Conservation (phyloP, 2,329 filamentous ascomycete species). For the Pseudogymnoascus sp. region DNA sequence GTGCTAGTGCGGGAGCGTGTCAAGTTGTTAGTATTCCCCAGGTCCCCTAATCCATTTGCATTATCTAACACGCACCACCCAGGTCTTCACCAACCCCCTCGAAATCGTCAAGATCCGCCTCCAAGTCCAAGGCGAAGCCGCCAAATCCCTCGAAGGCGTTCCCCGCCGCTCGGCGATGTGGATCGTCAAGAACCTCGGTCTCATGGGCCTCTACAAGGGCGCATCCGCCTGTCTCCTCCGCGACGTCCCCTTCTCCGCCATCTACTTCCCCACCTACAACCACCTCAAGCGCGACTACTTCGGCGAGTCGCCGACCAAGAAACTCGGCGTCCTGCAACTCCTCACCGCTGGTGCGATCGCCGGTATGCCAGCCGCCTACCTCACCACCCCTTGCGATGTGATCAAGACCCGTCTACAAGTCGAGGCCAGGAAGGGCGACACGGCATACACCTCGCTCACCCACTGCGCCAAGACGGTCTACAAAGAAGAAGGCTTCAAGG, state of each 20-base stretch:
- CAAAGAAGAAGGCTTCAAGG: constrained; percentile 85
- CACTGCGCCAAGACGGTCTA: constrained; percentile 78
- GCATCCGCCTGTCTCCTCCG: constrained; percentile 89
- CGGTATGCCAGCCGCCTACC: constrained; percentile 84
- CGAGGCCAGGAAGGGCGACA: constrained; percentile 92
- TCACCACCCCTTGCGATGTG: constrained; percentile 95
- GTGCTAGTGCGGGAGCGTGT: constrained; percentile 82
- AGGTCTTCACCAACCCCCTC: constrained; percentile 95
- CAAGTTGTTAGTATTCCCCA: constrained; percentile 69
- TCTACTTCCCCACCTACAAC: constrained; percentile 96
- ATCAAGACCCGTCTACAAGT: constrained; percentile 99
- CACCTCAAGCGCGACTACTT: constrained; percentile 93
- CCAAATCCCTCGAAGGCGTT: constrained; percentile 73
- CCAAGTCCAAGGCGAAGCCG: constrained; percentile 92
- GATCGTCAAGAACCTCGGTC: constrained; percentile 92
- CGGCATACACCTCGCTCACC: constrained; percentile 74
- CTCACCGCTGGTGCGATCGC: constrained; percentile 91
- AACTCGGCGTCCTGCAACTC: constrained; percentile 82
- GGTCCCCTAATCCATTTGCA: neutral
- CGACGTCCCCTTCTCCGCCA: constrained; percentile 95
- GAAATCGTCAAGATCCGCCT: constrained; percentile 99
- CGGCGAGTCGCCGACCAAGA: constrained; percentile 79
- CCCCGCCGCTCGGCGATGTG: constrained; percentile 91
- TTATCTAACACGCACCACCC: constrained; percentile 11
- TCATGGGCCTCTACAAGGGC: constrained; percentile 93